These are phyloP conservation scores for Apiospora sp. DNA, from an alignment of 2,329 filamentous ascomycete species.

Conservation along the genomic window DNA sequence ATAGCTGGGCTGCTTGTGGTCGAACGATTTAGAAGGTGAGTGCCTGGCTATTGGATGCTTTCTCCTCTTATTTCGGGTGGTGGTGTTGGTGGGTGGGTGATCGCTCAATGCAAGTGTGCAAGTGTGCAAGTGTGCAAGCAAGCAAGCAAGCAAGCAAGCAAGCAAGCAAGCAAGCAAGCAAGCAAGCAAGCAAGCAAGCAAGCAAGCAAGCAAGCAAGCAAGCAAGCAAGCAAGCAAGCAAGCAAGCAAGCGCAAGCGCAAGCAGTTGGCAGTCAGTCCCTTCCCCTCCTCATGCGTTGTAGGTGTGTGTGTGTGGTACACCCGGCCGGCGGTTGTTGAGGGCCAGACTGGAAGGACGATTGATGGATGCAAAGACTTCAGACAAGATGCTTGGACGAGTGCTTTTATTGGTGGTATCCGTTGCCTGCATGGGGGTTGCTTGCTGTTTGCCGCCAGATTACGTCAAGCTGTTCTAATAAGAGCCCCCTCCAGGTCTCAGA, in stretches of 20 bases:
- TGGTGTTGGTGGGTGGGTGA: background rate
- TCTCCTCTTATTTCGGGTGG: constrained; percentile 12
- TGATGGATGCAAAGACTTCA: background rate
- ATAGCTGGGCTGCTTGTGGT: background rate
- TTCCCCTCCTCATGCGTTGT: constrained; percentile 3
- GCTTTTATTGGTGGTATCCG: constrained; percentile 6
- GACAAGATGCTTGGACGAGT: background rate
- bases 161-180: too few species aligned
- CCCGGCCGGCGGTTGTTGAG: background rate
- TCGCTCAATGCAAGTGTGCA: background rate
- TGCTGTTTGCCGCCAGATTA: constrained; percentile 20
- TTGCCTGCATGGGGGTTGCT: constrained; percentile 13
- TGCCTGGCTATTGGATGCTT: constrained; percentile 15
- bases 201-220: too few species aligned
- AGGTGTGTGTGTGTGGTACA: background rate
- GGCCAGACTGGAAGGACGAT: background rate
- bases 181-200: too few species aligned
- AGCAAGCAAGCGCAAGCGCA: background rate
- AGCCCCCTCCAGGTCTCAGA: constrained; percentile 5
- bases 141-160: too few species aligned
- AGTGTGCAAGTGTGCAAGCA: too few species aligned
- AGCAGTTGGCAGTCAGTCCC: too few species aligned
- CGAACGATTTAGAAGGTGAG: constrained; percentile 8
- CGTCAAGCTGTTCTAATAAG: constrained; percentile 22
- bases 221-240: background rate